phyloP scores from a whole-genome alignment of 345 rosid species.

The Dipteronia sinensis region DNA sequence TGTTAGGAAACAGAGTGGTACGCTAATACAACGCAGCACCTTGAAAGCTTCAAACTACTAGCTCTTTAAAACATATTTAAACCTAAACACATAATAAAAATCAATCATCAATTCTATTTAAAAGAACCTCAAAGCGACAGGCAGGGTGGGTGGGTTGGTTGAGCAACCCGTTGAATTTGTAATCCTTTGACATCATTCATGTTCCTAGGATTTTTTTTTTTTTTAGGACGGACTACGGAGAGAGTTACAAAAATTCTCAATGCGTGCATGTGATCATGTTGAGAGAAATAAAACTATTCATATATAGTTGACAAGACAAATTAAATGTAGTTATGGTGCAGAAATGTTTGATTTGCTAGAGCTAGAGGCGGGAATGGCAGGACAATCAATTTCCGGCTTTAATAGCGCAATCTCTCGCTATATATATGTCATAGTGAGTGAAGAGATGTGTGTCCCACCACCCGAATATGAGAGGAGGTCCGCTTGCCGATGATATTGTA shows the following conservation, averaged over 20 bases:
- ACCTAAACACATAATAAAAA: too few relatives aligned
- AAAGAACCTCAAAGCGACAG: not conserved
- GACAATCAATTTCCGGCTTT: not conserved
- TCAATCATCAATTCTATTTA: too few relatives aligned
- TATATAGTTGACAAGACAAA: not conserved
- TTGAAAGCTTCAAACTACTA: constrained; percentile 5
- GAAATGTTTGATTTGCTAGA: not conserved
- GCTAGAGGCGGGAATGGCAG: not conserved
- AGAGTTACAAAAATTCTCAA: not conserved
- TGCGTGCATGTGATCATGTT: not conserved
- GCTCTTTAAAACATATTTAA: too few relatives aligned
- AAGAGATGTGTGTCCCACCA: not conserved
- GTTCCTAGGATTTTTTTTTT: too few relatives aligned
- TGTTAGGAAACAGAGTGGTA: constrained; percentile 23
- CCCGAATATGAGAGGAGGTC: not conserved
- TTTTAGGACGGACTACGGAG: too few relatives aligned
- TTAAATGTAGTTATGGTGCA: not conserved
- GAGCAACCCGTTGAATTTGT: constrained; percentile 44
- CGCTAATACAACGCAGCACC: not conserved
- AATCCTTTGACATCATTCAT: too few relatives aligned
- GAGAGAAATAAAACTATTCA: too few relatives aligned
- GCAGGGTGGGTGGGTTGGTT: constrained; percentile 28
- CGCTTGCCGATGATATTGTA: not conserved
- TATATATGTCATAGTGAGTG: not conserved
- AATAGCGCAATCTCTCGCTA: not conserved